phyloP scores from a whole-genome alignment of 352 stramenopile species.

The Pythium dissotocum region DNA sequence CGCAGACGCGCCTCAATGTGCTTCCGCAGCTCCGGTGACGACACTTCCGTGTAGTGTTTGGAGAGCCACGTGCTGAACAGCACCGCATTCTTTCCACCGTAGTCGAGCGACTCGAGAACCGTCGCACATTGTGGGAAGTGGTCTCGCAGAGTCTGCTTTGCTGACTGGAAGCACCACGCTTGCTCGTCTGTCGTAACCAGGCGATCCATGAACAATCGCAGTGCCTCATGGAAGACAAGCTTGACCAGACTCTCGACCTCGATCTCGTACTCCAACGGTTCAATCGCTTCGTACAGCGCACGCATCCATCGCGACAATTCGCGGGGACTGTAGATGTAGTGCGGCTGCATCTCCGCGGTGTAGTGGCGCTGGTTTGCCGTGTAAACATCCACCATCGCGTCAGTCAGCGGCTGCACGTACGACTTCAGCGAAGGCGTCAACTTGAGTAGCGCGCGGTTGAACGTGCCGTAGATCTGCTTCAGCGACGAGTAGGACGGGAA shows the following conservation, averaged over 20 bases:
- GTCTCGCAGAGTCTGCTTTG: constrained; percentile 77
- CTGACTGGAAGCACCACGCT: constrained; percentile 94
- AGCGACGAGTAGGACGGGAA: constrained; percentile 96
- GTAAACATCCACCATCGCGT: constrained; percentile 99
- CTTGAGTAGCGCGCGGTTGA: constrained; percentile 98
- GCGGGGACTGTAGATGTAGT: constrained; percentile 99
- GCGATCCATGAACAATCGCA: constrained; percentile 99
- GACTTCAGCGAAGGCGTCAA: constrained; percentile 97
- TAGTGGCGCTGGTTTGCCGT: constrained; percentile 96
- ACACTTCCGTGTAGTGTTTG: constrained; percentile 96
- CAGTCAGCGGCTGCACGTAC: constrained; percentile 95
- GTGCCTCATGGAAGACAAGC: constrained; percentile 98
- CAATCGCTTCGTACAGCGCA: constrained; percentile 98
- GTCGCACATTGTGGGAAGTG: constrained; percentile 85
- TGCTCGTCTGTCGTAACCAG: constrained; percentile 97
- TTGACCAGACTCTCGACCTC: constrained; percentile 96
- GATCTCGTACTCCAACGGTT: constrained; percentile 93
- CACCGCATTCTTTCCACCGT: constrained; percentile 89
- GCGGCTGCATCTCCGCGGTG: constrained; percentile 91
- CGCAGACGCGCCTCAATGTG: constrained; percentile 96
- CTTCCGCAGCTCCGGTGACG: constrained; percentile 91
- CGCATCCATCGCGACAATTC: constrained; percentile 99
- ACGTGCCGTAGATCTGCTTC: constrained; percentile 99
- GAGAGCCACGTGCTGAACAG: constrained; percentile 99
- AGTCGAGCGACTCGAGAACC: constrained; percentile 68